Percentiles rank a stretch among this genome's conserved stretches.
These are phyloP conservation scores for Wickerhamiella allomyrinae DNA, from an alignment of 805 yeast species.

Conservation along the genomic window DNA sequence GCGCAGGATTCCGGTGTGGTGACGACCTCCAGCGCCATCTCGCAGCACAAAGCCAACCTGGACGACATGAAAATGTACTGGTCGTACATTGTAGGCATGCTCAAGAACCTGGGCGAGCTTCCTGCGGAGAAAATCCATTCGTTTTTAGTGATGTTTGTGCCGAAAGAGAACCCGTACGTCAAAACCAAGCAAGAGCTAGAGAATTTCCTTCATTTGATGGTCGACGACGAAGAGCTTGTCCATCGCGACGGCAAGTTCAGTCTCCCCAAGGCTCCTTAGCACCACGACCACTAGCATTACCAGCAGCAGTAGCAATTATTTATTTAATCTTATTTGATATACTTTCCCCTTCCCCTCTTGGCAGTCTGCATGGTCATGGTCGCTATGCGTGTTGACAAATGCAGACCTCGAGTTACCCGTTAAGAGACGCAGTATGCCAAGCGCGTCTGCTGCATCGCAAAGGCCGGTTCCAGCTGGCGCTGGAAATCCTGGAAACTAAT, in stretches of 20 bases:
- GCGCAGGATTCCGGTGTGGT: constrained; percentile 1
- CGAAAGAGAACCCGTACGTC: constrained; percentile 33
- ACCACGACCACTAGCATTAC: too few species aligned
- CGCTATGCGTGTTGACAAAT: not conserved
- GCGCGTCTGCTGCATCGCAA: constrained; percentile 12
- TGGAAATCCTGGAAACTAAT: constrained; percentile 13
- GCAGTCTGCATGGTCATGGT: too few species aligned
- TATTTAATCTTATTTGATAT: too few species aligned
- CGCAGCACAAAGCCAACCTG: not conserved
- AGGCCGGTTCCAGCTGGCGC: constrained; percentile 9
- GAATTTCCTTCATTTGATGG: constrained; percentile 29
- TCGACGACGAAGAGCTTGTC: constrained; percentile 31
- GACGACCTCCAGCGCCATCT: not conserved
- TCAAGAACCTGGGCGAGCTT: constrained; percentile 40
- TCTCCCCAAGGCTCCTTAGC: constrained; percentile 17
- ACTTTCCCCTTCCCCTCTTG: too few species aligned
- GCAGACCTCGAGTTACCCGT: not conserved
- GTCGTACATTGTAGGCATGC: constrained; percentile 42
- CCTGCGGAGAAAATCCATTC: constrained; percentile 37
- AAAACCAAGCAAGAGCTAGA: constrained; percentile 31
- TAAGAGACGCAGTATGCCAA: constrained; percentile 12
- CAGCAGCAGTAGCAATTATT: too few species aligned
- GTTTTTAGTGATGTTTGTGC: constrained; percentile 41
- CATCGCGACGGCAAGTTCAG: constrained; percentile 26
- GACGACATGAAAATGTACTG: constrained; percentile 29